Evolutionary conservation across 495 filamentous ascomycete genomes (phyloP), one percentile per base, ranked within the genome.

Genomic region (Hyaloscypha variabilis): DNA sequence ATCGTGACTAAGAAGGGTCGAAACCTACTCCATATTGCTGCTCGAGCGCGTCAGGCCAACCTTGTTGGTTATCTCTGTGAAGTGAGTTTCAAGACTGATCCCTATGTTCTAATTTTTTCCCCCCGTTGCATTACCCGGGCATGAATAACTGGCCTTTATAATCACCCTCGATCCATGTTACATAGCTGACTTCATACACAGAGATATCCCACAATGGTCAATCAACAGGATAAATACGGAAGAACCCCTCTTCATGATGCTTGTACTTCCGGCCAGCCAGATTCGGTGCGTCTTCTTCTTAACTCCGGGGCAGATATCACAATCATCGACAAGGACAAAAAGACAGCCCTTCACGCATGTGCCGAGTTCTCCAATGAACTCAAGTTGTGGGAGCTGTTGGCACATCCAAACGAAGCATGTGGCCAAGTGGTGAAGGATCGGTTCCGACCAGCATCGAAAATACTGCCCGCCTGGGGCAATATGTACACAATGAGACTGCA

Each of bases 21-120:
- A 19, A 80, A 74, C 11, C 58, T 76, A 21, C 68, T 83, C 3
- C 81, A 83, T 62, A 67, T 80, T 24, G 79, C 78, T 8, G 70
- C 76, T 3, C 60, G 65, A 39, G 72, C 76, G 29, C 67, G 74
- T 6, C 69, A 77, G 58, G 73, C 67, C 46, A 80, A 80, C 57
- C 67, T 72, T 8, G 64, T 82, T 8, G 80, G 74, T 0, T 50
- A 79, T 19, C 65, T 83, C 3, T 66, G 79, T 19, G 3, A 46
- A 46, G 39, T 46, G 39, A 46, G 39, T 17, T 17, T n/a, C n/a
- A n/a, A n/a, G 10, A 11, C 39, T 14, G 4, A 46, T 14, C 39
- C 17, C 4, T 46, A 0, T 17, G 11, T 17, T 26, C 29, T 19
- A 6, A 58, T 10, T 61, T 28, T 3, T n/a, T n/a, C n/a, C n/a